Conservation (phyloP, 2,329 filamentous ascomycete species). For the Fusarium marasasianum region DNA sequence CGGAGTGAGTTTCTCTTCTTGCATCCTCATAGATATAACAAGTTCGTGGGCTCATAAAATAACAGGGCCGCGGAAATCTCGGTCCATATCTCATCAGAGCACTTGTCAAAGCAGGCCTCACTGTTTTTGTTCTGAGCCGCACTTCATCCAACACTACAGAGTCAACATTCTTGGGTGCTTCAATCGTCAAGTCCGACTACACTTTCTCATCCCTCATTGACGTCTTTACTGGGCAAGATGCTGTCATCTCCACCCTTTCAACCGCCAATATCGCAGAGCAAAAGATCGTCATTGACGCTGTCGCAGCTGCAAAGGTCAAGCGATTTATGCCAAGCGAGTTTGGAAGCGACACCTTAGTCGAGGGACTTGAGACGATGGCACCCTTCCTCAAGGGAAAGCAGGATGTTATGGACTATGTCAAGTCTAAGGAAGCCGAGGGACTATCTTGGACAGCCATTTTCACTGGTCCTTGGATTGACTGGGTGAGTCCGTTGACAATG, state of each 20-base stretch:
- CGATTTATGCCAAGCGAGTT: slow-evolving; percentile 18
- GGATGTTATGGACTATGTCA: background rate
- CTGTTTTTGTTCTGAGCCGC: accelerated
- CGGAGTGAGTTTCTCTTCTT: background rate
- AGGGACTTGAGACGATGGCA: background rate
- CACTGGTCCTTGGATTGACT: slow-evolving; percentile 9
- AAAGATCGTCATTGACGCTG: background rate
- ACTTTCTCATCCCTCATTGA: background rate
- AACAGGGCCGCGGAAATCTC: slow-evolving; percentile 1
- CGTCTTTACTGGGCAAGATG: background rate
- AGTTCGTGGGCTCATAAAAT: accelerated
- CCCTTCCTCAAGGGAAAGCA: slow-evolving; percentile 7
- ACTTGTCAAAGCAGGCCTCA: background rate
- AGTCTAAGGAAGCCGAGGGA: background rate
- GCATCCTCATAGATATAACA: accelerated
- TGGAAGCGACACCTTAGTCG: background rate
- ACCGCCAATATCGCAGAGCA: slow-evolving; percentile 8
- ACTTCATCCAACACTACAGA: accelerated
- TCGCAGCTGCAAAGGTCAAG: background rate
- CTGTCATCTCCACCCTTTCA: background rate
- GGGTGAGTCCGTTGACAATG: background rate
- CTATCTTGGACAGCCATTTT: slow-evolving; percentile 1
- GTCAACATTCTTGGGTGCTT: background rate
- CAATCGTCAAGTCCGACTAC: background rate
- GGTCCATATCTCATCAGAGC: background rate